Base-by-base conservation (phyloP, 1,139 yeast genomes). In the Candida labiduridarum region DNA sequence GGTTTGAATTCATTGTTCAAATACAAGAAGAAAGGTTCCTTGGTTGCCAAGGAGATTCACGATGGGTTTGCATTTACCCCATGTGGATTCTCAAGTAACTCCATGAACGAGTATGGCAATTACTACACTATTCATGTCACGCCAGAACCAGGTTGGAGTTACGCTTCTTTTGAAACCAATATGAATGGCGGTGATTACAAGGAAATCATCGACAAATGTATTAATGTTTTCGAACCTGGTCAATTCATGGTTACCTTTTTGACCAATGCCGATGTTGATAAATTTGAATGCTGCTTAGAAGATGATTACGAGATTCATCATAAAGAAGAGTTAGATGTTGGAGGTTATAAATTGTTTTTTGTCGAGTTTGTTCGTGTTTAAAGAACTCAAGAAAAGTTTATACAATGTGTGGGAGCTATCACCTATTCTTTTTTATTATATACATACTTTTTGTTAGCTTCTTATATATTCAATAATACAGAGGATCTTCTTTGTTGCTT, bases 11-110 rank as follows among this genome's bases (percentile, higher is more conserved):
- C 75, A 43, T 65, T 91, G 40, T 87, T 87, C 61, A 65, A 69
- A 16, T 39, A 30, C 52, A 55, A 16, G 57, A 58, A 31, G 54
- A 55, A 14, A 59, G 50, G n/a, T 42, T 47, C 10, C 44, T 1
- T 50, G 16, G 56, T 57, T 43, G 65, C 68, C 30, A 44, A 44
- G 19, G 46, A 44, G 18, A 59, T 80, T 64, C 90, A 85, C 61
- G 98, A 92, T 72, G 89, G 97, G 4, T 94, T 91, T 71, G 86
- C 96, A 30, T 94, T 94, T 67, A 76, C 89, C n/a, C 99, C 99
- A 1, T 94, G 98, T 69, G 99, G 99, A 14, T 94, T 84, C 65
- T 89, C 97, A 2, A 89, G 97, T 46, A 94, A 94, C 68, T 86
- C 95, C 27, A 73, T 90, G 44, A 69, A 88, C 47, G 79, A 76